A percentile compares a stretch with the other conserved stretches of the same genome.
phyloP scores from a whole-genome alignment of 169 alveolate species.

The Cryptosporidium ubiquitum region DNA sequence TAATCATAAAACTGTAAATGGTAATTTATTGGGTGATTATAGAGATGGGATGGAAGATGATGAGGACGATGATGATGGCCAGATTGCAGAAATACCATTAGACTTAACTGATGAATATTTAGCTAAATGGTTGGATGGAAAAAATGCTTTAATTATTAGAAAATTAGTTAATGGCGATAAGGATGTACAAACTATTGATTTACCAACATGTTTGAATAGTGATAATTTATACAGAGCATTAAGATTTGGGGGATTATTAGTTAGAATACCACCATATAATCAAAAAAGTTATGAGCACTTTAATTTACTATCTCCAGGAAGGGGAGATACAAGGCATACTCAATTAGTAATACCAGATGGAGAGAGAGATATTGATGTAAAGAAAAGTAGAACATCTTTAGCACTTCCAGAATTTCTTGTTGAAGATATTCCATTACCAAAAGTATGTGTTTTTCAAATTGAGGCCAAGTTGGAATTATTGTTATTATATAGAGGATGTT shows the following conservation, averaged over 20 bases:
- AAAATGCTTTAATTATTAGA: slow-evolving; percentile 63
- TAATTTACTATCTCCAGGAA: slow-evolving; percentile 73
- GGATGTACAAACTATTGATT: slow-evolving; percentile 71
- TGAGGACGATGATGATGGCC: slow-evolving; percentile 64
- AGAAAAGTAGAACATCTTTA: slow-evolving; percentile 69
- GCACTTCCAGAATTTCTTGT: slow-evolving; percentile 70
- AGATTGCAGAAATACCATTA: slow-evolving; percentile 61
- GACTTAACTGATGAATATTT: slow-evolving; percentile 70
- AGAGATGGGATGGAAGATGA: not conserved
- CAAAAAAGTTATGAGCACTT: slow-evolving; percentile 71
- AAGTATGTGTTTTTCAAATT: slow-evolving; percentile 71
- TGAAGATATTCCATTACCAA: slow-evolving; percentile 70
- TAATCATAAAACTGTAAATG: not conserved
- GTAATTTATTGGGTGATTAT: not conserved
- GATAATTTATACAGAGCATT: slow-evolving; percentile 70
- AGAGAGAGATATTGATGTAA: slow-evolving; percentile 73
- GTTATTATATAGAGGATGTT: slow-evolving; percentile 73
- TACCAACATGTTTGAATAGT: slow-evolving; percentile 72
- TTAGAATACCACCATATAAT: slow-evolving; percentile 70
- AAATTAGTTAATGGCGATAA: slow-evolving; percentile 68
- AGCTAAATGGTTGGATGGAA: slow-evolving; percentile 74
- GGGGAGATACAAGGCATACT: slow-evolving; percentile 74
- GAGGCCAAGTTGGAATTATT: slow-evolving; percentile 65
- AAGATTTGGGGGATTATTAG: slow-evolving; percentile 67
- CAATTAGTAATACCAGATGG: slow-evolving; percentile 74